phyloP scores from a whole-genome alignment of 176 grass and related monocot genomes.

The Hsuehochloa calcarea region DNA sequence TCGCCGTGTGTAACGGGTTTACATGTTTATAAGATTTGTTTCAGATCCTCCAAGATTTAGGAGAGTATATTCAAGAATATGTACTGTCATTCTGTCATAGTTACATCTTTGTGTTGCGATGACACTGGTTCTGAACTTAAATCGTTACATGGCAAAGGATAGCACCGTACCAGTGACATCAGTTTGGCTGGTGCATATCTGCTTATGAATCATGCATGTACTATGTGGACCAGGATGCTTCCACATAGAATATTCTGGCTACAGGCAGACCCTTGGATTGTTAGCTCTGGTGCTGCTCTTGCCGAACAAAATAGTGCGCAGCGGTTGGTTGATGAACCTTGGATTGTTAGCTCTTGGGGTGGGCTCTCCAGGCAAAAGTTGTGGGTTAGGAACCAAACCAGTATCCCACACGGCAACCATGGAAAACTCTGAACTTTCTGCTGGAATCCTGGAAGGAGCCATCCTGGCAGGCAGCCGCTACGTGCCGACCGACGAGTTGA shows the following conservation, averaged over 20 bases:
- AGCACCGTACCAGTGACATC: background rate
- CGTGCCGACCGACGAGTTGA: background rate
- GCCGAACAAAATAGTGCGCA: background rate
- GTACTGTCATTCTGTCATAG: background rate
- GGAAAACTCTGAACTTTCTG: background rate
- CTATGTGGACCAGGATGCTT: background rate
- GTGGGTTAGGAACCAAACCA: background rate
- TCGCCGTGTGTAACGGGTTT: constrained; percentile 27
- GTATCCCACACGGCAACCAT: no score
- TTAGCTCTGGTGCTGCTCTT: background rate
- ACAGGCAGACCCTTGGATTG: no score
- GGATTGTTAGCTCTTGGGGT: background rate
- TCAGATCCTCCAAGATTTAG: background rate
- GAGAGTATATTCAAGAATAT: background rate
- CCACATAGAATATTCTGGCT: background rate
- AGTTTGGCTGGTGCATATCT: background rate
- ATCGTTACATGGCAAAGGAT: background rate
- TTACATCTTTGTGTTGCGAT: background rate
- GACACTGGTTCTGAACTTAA: background rate
- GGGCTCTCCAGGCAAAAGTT: background rate
- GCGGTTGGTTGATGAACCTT: background rate
- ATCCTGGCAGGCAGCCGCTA: background rate
- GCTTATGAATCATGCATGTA: background rate
- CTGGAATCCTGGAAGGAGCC: background rate
- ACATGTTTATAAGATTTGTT: background rate